phyloP scores from a whole-genome alignment of 345 rosid genomes.

The Raphanus sativus region DNA sequence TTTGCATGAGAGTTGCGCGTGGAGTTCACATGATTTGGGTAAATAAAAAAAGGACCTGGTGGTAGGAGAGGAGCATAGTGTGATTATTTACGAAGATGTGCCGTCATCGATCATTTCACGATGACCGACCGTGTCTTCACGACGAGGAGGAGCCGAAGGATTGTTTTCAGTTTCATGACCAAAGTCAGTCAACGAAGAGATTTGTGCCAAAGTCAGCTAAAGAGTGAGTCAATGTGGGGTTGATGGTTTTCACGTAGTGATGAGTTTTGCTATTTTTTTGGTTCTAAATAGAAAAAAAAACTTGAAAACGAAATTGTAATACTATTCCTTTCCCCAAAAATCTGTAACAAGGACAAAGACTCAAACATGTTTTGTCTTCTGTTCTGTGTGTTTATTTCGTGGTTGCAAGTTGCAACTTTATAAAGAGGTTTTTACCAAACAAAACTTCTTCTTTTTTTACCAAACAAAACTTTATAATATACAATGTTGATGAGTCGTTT shows the following conservation, averaged over 20 bases:
- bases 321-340: neutral
- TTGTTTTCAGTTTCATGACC: neutral
- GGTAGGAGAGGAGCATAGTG: conserved; percentile 17
- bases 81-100: conserved; percentile 1
- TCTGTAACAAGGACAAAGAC: conserved; percentile 23
- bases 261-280: neutral
- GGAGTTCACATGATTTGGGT: conserved; percentile 4
- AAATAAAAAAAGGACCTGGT: neutral
- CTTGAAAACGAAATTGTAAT: neutral
- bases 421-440: neutral
- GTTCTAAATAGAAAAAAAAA: neutral
- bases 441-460: too few relatives aligned
- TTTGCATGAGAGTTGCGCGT: conserved; percentile 19
- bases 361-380: conserved; percentile 16
- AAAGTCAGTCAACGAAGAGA: neutral
- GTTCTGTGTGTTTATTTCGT: neutral
- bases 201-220: conserved; percentile 3
- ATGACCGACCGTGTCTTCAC: neutral
- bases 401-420: neutral
- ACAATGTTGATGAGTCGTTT: neutral
- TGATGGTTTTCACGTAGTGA: conserved; percentile 25
- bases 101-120: conserved; percentile 5
- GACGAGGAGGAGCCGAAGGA: conserved; percentile 4
- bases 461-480: too few relatives aligned
- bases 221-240: conserved; percentile 10